Base-by-base conservation (phyloP, 2,329 filamentous ascomycete species). In the Emergomyces pasteurianus region DNA sequence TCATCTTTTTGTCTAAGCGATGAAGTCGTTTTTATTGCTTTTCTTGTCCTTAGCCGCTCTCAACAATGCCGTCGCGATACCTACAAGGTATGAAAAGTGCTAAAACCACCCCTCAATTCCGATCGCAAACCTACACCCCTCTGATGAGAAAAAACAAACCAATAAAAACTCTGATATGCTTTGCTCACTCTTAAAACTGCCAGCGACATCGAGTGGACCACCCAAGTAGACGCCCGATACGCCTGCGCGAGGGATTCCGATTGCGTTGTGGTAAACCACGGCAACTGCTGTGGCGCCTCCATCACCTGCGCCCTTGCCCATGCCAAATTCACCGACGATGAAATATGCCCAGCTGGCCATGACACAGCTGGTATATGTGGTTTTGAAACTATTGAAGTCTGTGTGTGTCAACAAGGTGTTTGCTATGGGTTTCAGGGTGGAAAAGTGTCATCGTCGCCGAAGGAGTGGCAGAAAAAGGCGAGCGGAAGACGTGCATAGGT, bases 261-360 rank as follows among this genome's bases (percentile, higher is more conserved):
- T n/a, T 59, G 57, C 28, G 43, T 31, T 18, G 16, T 59, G 21
- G 43, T 59, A 9, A 52, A 52, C 9, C 57, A 59, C 9, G 46
- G 57, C 46, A 59, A 52, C 23, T 59, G 57, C 57, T 59, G 57
- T 12, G 57, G 57, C 10, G 26, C 31, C 23, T 52, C 43, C 8
- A 5, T 16, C 7, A 14, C 23, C 9, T 59, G 57, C 36, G 57
- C 57, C 6, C 42, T n/a, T 28, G 26, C 57, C 43, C 26, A 52
- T 28, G 42, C 57, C 18, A 21, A 5, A 36, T 59, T 43, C 16
- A 59, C 57, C 5, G 10, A 26, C 9, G 31, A 40, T 18, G 57
- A 59, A 34, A 52, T 34, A 50, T 59, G 57, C 23, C 12, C 18
- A 34, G 18, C 12, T 40, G 43, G 57, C 16, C 5, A n/a, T 9